These are phyloP conservation scores for Bondarzewia mesenterica DNA, from an alignment of 1,284 basidiomycete species.

Conservation along the genomic window DNA sequence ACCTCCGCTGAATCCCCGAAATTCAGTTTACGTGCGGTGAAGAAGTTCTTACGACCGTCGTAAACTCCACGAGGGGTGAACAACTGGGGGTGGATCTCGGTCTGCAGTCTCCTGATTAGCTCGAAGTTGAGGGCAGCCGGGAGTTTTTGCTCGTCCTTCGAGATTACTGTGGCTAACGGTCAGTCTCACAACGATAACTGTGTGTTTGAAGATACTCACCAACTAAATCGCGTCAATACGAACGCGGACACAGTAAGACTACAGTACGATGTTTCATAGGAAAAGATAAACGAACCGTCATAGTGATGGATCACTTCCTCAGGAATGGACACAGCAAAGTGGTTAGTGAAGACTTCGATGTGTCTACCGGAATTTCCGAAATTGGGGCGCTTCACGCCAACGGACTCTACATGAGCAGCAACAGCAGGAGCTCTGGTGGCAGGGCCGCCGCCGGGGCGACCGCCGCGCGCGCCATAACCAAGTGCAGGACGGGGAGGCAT, in stretches of 20 bases:
- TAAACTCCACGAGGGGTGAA: constrained; percentile 64
- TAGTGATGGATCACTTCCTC: constrained; percentile 63
- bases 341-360: constrained; percentile 54
- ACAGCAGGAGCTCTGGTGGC: constrained; percentile 11
- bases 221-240: too few relatives aligned
- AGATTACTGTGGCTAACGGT: constrained; percentile 37
- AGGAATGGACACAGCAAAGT: constrained; percentile 52
- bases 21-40: constrained; percentile 45
- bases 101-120: constrained; percentile 54
- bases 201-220: too few relatives aligned
- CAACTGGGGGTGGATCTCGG: constrained; percentile 41
- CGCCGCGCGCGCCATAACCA: constrained; percentile 19
- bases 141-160: constrained; percentile 54
- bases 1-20: constrained; percentile 35
- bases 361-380: constrained; percentile 49
- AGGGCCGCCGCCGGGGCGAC: constrained; percentile 14
- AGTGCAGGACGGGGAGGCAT: constrained; percentile 15
- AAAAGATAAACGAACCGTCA: constrained; percentile 63
- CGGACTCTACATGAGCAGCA: constrained; percentile 36
- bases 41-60: constrained; percentile 74
- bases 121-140: constrained; percentile 62
- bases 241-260: too few relatives aligned
- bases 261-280: constrained; percentile 2
- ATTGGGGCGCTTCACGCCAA: constrained; percentile 58
- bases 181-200: not conserved